A percentile compares a stretch with the other conserved stretches of the same genome.
These are phyloP conservation scores for Starmera pachycereana DNA, from an alignment of 805 yeast genomes.

Conservation along the genomic window DNA sequence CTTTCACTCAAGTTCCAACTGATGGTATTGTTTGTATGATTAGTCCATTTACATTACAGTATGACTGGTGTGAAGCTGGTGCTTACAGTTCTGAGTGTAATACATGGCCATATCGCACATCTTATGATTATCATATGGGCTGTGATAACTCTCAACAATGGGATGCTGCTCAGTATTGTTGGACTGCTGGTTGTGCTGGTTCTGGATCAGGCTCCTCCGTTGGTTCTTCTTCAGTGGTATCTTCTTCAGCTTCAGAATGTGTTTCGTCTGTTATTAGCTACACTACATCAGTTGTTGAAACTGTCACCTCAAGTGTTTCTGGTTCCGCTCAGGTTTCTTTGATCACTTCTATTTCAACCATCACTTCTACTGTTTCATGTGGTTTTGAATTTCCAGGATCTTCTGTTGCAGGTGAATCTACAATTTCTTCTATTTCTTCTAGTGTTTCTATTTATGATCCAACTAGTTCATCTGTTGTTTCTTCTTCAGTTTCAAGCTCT, in stretches of 20 bases:
- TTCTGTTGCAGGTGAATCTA: background rate
- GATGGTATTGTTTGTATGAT: too few relatives aligned
- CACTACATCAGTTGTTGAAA: too few relatives aligned
- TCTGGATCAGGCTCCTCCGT: background rate
- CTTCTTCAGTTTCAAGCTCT: too few relatives aligned
- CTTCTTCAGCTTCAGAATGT: background rate
- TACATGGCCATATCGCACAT: too few relatives aligned
- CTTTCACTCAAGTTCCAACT: too few relatives aligned
- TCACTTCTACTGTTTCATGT: background rate
- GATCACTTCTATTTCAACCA: background rate
- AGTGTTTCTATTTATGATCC: background rate
- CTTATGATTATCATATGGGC: too few relatives aligned
- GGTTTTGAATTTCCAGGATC: background rate
- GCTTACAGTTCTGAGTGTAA: too few relatives aligned
- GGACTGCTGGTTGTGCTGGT: background rate
- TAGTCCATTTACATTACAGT: too few relatives aligned
- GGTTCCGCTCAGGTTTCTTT: background rate
- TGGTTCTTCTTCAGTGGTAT: background rate
- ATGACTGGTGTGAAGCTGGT: too few relatives aligned
- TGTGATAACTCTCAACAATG: background rate
- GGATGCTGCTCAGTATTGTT: background rate
- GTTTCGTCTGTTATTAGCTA: too few relatives aligned
- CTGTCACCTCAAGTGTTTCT: too few relatives aligned
- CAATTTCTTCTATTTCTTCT: background rate
- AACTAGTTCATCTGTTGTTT: background rate